phyloP scores from a whole-genome alignment of 352 stramenopile genomes.

The Globisporangium cederbergense region DNA sequence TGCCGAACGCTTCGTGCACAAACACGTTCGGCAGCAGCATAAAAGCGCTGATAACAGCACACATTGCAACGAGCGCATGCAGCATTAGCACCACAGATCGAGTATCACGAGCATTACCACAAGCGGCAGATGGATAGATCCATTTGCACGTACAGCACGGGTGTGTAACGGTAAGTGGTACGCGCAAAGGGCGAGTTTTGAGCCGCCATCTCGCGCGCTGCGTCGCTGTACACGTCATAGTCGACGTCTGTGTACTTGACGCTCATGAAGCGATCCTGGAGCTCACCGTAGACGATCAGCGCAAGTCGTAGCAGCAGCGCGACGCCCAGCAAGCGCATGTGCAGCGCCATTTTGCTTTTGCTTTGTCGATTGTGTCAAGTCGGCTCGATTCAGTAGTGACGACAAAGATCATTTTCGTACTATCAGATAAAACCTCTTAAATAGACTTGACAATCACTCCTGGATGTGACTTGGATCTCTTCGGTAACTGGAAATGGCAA shows the following conservation, averaged over 20 bases:
- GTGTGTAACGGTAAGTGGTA: conserved; percentile 99
- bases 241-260: conserved; percentile 99
- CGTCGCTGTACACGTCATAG: conserved; percentile 98
- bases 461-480: not conserved
- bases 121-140: not conserved
- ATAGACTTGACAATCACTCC: not conserved
- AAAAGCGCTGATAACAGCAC: conserved; percentile 40
- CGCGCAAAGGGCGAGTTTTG: conserved; percentile 93
- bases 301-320: conserved; percentile 58
- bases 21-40: conserved; percentile 76
- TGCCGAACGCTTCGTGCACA: conserved; percentile 84
- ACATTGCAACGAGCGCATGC: not conserved
- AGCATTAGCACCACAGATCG: not conserved
- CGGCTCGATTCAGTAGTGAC: not conserved
- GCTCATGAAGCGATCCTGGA: conserved; percentile 71
- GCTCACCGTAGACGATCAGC: conserved; percentile 66
- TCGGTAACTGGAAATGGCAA: no score
- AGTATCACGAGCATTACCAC: not conserved
- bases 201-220: conserved; percentile 85
- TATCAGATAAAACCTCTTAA: not conserved
- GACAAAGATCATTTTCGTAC: conserved; percentile 1
- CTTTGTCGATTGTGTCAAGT: not conserved
- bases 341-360: conserved; percentile 21
- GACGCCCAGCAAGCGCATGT: conserved; percentile 33
- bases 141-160: conserved; percentile 79